Evolutionary conservation across 2,329 filamentous ascomycete species (phyloP), one percentile per base, ranked within the genome.

Genomic region (Westerdykella ornata): DNA sequence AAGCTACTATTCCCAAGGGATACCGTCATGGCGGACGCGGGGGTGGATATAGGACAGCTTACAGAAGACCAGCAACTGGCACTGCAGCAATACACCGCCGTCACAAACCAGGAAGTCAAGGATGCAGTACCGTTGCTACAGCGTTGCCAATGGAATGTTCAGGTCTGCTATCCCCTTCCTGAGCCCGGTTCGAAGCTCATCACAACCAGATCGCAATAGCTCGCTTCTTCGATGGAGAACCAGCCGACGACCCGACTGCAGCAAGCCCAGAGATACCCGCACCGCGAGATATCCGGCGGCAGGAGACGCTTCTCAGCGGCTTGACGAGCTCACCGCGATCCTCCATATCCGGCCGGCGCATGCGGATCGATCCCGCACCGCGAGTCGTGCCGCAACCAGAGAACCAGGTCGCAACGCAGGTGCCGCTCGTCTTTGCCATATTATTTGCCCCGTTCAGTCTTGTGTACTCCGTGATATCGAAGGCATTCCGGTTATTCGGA

Each of bases 191-290:
- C 14, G 40, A 41, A 16, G 14, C 42, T 51, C 56, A 44, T 64
- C 42, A 33, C 41, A 31, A 18, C 22, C 61, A 96, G 83, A 95
- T 97, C 56, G 90, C 92, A 43, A 90, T 98, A 49, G 81, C 92
- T 51, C 94, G 94, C 62, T 97, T 97, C 77, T 98, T 96, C 64
- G 92, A 98, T 59, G 92, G 92, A 53, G 92, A 97, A 69, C 84
- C 84, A 3, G 78, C 88, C 37, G 87, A 94, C 43, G 63, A 67
- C 62, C 84, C 80, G 11, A 72, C 90, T 14, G 84, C 85, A 43
- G 87, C 92, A 69, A 74, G 77, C 6, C 74, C 82, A 45, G 69
- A 75, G n/a, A 59, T 68, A 22, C 73, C 80, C 30, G 81, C 83
- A 14, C 78, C 79, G 35, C 73, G 78, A 48, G 69, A 80, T 44